Percentiles rank a stretch among this genome's conserved stretches.
phyloP scores from a whole-genome alignment of 106 monocot genomes.

The Acorus gramineus region DNA sequence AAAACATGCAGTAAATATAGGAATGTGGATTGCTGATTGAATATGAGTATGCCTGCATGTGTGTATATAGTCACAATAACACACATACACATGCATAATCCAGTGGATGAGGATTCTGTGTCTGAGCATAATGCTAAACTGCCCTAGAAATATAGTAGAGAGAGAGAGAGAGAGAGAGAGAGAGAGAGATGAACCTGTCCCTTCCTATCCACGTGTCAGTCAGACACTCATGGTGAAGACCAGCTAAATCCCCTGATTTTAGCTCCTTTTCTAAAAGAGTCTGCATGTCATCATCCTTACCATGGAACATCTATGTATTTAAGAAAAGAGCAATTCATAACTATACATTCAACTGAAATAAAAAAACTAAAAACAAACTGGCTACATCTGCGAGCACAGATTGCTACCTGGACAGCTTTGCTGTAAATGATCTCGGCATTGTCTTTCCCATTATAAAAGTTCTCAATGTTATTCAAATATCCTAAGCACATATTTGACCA shows the following conservation, averaged over 20 bases:
- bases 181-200: conserved; percentile 40
- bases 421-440: conserved; percentile 44
- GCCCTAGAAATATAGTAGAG: conserved; percentile 10
- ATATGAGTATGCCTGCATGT: no score
- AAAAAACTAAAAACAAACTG: background rate
- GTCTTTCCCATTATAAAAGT: conserved; percentile 51
- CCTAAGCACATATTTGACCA: conserved; percentile 69
- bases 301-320: conserved; percentile 50
- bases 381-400: background rate
- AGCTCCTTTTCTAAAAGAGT: conserved; percentile 44
- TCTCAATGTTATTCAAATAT: conserved; percentile 43
- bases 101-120: no score
- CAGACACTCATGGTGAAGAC: conserved; percentile 77
- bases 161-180: no score
- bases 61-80: no score
- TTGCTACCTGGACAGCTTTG: conserved; percentile 61
- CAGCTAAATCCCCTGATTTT: conserved; percentile 62
- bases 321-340: no score
- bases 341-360: background rate
- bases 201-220: conserved; percentile 88
- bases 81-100: no score
- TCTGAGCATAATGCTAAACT: conserved; percentile 64
- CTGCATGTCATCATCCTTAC: conserved; percentile 56
- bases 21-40: no score
- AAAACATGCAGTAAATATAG: background rate